These are phyloP conservation scores for Venustampulla echinocandica DNA, from an alignment of 495 filamentous ascomycete genomes.

Conservation along the genomic window DNA sequence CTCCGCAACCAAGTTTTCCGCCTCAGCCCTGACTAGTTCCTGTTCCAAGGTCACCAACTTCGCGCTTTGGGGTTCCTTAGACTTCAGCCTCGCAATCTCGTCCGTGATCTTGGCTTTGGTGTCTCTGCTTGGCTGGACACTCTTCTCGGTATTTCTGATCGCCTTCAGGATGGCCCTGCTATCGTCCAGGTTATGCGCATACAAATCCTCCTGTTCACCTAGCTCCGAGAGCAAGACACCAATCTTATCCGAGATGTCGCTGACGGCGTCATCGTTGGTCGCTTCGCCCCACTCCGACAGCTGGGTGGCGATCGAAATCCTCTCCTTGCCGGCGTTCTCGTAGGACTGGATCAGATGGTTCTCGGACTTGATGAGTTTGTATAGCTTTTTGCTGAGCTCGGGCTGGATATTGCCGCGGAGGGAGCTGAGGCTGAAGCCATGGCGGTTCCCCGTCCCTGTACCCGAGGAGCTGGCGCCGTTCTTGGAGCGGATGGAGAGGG, in stretches of 20 bases:
- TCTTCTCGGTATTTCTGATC: constrained; percentile 84
- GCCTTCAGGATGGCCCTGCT: constrained; percentile 71
- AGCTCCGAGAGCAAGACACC: constrained; percentile 86
- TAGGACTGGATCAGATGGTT: constrained; percentile 77
- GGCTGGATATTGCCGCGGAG: constrained; percentile 77
- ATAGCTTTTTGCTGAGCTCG: constrained; percentile 74
- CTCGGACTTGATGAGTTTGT: constrained; percentile 84
- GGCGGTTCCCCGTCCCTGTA: constrained; percentile 6
- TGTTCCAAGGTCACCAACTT: constrained; percentile 79
- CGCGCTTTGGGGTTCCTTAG: constrained; percentile 74
- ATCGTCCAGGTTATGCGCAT: constrained; percentile 80
- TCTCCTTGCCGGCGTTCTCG: constrained; percentile 72
- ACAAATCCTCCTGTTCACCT: constrained; percentile 83
- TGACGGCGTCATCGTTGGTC: constrained; percentile 75
- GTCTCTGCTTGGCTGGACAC: constrained; percentile 85
- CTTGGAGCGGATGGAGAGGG: constrained; percentile 47
- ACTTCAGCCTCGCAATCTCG: constrained; percentile 82
- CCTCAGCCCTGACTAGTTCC: constrained; percentile 90
- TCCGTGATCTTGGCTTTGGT: constrained; percentile 76
- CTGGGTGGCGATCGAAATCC: constrained; percentile 73
- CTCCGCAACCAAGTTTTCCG: constrained; percentile 90
- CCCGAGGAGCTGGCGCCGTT: constrained; percentile 37
- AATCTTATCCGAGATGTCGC: constrained; percentile 86
- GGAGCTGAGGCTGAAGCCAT: constrained; percentile 64
- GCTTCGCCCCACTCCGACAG: constrained; percentile 96